phyloP scores from a whole-genome alignment of 2,329 filamentous ascomycete genomes.

The Epicoccum nigrum region DNA sequence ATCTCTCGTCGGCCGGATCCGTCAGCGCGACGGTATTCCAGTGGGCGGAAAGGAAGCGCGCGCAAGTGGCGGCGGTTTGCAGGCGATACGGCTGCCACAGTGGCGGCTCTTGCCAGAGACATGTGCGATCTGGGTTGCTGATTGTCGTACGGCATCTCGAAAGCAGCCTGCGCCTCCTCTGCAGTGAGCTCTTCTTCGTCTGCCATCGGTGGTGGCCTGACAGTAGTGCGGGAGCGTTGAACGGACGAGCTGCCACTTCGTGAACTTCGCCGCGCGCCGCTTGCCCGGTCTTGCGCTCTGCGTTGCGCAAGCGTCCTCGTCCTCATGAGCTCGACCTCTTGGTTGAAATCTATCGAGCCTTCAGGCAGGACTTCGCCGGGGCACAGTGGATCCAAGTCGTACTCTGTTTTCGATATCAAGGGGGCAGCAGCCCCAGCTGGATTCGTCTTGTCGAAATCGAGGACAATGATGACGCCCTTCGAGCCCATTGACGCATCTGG shows the following conservation, averaged over 20 bases:
- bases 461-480: conserved; percentile 46
- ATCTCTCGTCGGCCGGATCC: conserved; percentile 66
- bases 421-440: conserved; percentile 28
- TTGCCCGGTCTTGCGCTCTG: conserved; percentile 38
- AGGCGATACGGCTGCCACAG: conserved; percentile 67
- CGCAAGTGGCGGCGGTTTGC: conserved; percentile 71
- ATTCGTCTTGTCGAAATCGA: conserved; percentile 47
- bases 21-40: conserved; percentile 71
- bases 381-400: conserved; percentile 47
- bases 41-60: conserved; percentile 59
- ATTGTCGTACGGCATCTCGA: conserved; percentile 50
- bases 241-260: conserved; percentile 33
- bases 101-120: conserved; percentile 52
- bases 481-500: conserved; percentile 39
- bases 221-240: conserved; percentile 39
- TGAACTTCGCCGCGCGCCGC: conserved; percentile 35
- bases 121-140: conserved; percentile 49
- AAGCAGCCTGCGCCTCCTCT: conserved; percentile 46
- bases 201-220: conserved; percentile 25
- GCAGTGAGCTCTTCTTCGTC: conserved; percentile 43
- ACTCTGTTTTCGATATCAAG: conserved; percentile 38
- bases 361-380: conserved; percentile 48
- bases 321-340: conserved; percentile 49
- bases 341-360: conserved; percentile 49
- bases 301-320: conserved; percentile 47